Evolutionary conservation across 768 basidiomycete genomes (phyloP).

Genomic region (Trametes cingulata): DNA sequence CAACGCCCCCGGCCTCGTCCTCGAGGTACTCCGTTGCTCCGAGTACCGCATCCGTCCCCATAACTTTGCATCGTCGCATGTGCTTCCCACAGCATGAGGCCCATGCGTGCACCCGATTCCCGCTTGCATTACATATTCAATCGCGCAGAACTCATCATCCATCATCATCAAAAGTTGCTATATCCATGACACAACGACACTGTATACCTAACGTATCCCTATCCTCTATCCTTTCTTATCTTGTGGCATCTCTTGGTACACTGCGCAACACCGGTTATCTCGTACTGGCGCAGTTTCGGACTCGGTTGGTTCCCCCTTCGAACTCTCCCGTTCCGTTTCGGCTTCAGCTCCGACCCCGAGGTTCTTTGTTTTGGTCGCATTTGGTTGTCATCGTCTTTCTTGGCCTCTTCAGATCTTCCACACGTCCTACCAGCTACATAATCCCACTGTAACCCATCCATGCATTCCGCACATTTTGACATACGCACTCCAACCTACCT

Average conservation of each 20-base stretch:
- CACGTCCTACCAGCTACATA: not conserved
- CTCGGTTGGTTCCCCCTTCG: not conserved
- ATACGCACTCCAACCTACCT: not conserved
- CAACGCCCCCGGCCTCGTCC: not conserved
- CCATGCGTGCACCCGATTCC: conserved; percentile 6
- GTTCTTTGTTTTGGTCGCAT: conserved; percentile 1
- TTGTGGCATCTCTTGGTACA: conserved; percentile 14
- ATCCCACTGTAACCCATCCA: conserved; percentile 4
- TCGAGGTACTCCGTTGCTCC: not conserved
- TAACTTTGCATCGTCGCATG: not conserved
- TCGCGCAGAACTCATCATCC: not conserved
- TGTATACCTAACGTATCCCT: conserved; percentile 19
- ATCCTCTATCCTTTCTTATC: not conserved
- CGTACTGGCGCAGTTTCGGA: not conserved
- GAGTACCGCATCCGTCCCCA: not conserved
- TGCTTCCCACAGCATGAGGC: not conserved
- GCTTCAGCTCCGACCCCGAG: not conserved
- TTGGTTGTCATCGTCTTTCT: not conserved
- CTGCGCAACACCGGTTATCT: not conserved
- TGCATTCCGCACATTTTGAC: not conserved
- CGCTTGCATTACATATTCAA: conserved; percentile 2
- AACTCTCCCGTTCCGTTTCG: conserved; percentile 1
- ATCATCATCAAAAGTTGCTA: conserved; percentile 17
- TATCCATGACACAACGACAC: conserved; percentile 15
- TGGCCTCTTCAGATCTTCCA: not conserved